Percentiles rank a stretch among this genome's conserved stretches.
Conservation (phyloP, 495 filamentous ascomycete genomes). For the Echria macrotheca region DNA sequence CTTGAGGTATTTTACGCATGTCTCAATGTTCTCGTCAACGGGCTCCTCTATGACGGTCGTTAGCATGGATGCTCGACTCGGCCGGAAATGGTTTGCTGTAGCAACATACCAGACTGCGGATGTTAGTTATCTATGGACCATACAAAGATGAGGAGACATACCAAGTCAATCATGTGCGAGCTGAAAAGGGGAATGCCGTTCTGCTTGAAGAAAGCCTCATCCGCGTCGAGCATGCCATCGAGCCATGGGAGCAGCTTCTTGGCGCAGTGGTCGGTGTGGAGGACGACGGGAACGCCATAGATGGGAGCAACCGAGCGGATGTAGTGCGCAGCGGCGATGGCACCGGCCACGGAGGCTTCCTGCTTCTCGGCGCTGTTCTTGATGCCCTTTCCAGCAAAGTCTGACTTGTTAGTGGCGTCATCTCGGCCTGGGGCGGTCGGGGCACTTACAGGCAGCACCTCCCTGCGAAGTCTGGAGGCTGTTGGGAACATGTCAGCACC, state of each 20-base stretch:
- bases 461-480: conserved; percentile 52
- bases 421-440: too few species aligned
- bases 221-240: conserved; percentile 88
- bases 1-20: conserved; percentile 85
- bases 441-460: conserved; percentile 88
- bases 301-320: conserved; percentile 80
- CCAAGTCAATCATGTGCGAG: conserved; percentile 96
- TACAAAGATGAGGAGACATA: too few species aligned
- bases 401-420: too few species aligned
- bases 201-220: conserved; percentile 89
- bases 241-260: conserved; percentile 88
- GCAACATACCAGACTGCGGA: too few species aligned
- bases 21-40: conserved; percentile 83
- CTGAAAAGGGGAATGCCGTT: conserved; percentile 91
- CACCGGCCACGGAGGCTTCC: conserved; percentile 79
- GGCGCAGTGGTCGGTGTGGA: conserved; percentile 69
- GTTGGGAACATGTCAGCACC: conserved; percentile 9
- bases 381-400: conserved; percentile 92
- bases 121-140: too few species aligned
- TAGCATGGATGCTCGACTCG: too few species aligned
- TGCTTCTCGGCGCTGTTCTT: conserved; percentile 67
- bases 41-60: conserved; percentile 83
- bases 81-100: too few species aligned
- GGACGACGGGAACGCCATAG: conserved; percentile 86
- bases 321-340: conserved; percentile 86